Conservation (phyloP, 805 yeast genomes). For the Yarrowia osloensis region DNA sequence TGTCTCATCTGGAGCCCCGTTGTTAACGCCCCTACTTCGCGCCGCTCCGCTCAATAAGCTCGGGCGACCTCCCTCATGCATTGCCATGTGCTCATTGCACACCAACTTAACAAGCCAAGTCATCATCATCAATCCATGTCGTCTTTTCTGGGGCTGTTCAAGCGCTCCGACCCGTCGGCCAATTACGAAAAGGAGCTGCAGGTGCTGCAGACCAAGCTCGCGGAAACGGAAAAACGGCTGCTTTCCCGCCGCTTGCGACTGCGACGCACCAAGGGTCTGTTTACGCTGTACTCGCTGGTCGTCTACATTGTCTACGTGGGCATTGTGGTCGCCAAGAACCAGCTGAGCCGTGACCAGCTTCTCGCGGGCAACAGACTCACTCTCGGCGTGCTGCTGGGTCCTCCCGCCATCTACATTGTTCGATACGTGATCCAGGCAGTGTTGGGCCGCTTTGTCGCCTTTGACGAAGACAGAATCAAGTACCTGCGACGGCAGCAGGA, state of each 20-base stretch:
- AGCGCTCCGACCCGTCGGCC: slow-evolving; percentile 19
- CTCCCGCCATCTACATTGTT: slow-evolving; percentile 32
- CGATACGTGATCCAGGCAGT: slow-evolving; percentile 32
- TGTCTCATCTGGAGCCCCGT: too few species aligned
- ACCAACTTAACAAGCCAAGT: background rate
- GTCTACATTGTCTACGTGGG: slow-evolving; percentile 38
- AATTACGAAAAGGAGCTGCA: slow-evolving; percentile 44
- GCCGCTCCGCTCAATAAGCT: too few species aligned
- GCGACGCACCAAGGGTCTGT: slow-evolving; percentile 40
- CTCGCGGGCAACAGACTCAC: slow-evolving; percentile 26
- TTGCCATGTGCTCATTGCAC: slow-evolving; percentile 9
- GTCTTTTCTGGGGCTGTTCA: slow-evolving; percentile 2
- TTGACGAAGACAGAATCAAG: slow-evolving; percentile 40
- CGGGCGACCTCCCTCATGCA: background rate
- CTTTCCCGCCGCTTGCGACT: slow-evolving; percentile 34
- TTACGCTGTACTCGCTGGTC: slow-evolving; percentile 41
- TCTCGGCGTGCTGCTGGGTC: slow-evolving; percentile 32
- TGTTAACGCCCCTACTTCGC: too few species aligned
- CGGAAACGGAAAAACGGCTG: slow-evolving; percentile 34
- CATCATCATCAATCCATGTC: slow-evolving; percentile 5
- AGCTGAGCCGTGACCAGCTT: slow-evolving; percentile 24
- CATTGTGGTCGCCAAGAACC: slow-evolving; percentile 32
- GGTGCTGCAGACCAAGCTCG: slow-evolving; percentile 39
- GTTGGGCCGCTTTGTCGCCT: slow-evolving; percentile 36
- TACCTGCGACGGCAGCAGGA: slow-evolving; percentile 51